phyloP scores from a whole-genome alignment of 148 eudicot genomes.

The Drosera capensis region DNA sequence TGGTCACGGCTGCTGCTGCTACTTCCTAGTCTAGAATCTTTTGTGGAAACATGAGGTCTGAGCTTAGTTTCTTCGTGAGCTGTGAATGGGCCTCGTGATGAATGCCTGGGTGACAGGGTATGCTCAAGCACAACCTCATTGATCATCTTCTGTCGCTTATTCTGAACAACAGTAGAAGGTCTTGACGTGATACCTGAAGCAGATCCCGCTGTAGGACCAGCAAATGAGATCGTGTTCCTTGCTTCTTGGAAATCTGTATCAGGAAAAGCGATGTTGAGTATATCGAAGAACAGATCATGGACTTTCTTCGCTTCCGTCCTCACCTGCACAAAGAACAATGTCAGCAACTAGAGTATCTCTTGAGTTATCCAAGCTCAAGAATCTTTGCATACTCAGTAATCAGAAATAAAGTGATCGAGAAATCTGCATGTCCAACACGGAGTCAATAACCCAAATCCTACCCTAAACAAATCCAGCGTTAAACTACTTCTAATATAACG shows the following conservation, averaged over 20 bases:
- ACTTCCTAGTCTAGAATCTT: slow-evolving; percentile 44
- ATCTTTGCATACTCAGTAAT: too few relatives aligned
- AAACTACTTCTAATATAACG: too few relatives aligned
- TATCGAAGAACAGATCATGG: slow-evolving; percentile 78
- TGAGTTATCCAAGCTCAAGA: too few relatives aligned
- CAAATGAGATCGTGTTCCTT: slow-evolving; percentile 47
- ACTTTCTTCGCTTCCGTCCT: slow-evolving; percentile 84
- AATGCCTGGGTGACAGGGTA: slow-evolving; percentile 32
- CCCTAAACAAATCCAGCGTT: too few relatives aligned
- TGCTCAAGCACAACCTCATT: slow-evolving; percentile 47
- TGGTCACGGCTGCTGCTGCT: slow-evolving; percentile 25
- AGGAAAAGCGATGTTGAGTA: slow-evolving; percentile 53
- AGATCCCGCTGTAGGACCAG: slow-evolving; percentile 18
- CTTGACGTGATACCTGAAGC: slow-evolving; percentile 32
- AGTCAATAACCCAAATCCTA: too few relatives aligned
- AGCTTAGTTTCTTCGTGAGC: slow-evolving; percentile 29
- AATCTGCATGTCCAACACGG: too few relatives aligned
- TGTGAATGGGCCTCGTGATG: slow-evolving; percentile 21
- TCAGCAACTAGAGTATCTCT: too few relatives aligned
- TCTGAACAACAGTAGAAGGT: too few relatives aligned
- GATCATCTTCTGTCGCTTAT: slow-evolving; percentile 43
- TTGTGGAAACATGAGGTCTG: slow-evolving; percentile 22
- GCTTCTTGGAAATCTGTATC: slow-evolving; percentile 75
- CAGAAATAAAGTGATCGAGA: too few relatives aligned
- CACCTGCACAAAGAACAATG: slow-evolving; percentile 30